phyloP scores from a whole-genome alignment of 768 basidiomycete species.

The Cystobasidium tubakii region DNA sequence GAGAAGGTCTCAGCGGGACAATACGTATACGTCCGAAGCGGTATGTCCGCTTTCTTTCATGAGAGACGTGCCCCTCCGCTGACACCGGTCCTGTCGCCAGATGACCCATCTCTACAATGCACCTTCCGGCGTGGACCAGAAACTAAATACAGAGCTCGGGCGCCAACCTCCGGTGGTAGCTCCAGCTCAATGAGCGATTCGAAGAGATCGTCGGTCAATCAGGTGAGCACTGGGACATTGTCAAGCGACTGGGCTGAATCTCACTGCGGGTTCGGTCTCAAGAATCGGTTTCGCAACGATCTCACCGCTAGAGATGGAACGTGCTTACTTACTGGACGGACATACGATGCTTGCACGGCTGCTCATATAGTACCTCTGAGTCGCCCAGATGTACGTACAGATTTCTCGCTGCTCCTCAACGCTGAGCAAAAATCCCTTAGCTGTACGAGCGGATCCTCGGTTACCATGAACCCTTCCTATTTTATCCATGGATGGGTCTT shows the following conservation, averaged over 20 bases:
- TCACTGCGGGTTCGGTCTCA: neutral
- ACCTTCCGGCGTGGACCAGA: conserved; percentile 3
- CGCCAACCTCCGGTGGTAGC: neutral
- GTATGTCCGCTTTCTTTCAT: neutral
- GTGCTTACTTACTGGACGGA: neutral
- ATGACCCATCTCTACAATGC: neutral
- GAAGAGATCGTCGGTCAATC: neutral
- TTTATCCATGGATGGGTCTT: conserved; percentile 14
- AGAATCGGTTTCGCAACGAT: conserved; percentile 1
- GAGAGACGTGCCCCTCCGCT: neutral
- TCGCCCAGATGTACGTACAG: neutral
- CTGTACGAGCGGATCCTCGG: conserved; percentile 5
- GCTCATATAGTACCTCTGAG: neutral
- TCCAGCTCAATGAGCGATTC: conserved; percentile 1
- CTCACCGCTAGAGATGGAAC: neutral
- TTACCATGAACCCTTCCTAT: conserved; percentile 6
- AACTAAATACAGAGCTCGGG: neutral
- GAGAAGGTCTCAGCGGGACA: neutral
- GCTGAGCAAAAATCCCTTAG: neutral
- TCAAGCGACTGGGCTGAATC: neutral
- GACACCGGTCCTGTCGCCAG: neutral
- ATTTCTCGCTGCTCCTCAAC: neutral
- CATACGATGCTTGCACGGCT: neutral
- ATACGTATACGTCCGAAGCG: neutral
- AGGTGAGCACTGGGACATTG: neutral